Conservation (phyloP, 225 moss, liverwort and hornwort genomes). For the Lunularia cruciata region DNA sequence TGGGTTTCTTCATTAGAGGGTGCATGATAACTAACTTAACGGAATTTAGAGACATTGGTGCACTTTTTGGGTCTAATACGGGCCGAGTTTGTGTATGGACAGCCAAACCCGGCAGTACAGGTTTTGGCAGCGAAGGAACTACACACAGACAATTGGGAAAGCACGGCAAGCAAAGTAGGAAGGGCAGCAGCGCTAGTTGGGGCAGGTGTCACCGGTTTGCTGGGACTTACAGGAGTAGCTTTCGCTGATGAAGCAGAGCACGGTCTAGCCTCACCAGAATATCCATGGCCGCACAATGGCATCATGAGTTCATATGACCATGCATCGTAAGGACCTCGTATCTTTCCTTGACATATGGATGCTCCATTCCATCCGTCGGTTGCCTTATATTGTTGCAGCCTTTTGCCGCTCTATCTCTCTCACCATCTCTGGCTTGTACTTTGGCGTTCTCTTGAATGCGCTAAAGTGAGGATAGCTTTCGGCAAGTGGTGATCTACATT, state of each 20-base stretch:
- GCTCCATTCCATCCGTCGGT: too few relatives aligned
- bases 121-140: conserved; percentile 36
- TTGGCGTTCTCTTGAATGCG: too few relatives aligned
- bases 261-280: conserved; percentile 52
- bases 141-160: conserved; percentile 32
- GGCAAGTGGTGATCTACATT: too few relatives aligned
- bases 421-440: too few relatives aligned
- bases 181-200: conserved; percentile 46
- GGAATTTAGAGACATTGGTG: too few relatives aligned
- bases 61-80: too few relatives aligned
- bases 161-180: conserved; percentile 32
- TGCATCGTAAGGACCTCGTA: conserved; percentile 44
- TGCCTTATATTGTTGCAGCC: too few relatives aligned
- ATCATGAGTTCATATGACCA: conserved; percentile 78
- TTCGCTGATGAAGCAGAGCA: conserved; percentile 72
- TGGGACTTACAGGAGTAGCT: conserved; percentile 51
- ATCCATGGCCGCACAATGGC: conserved; percentile 72
- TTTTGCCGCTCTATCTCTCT: too few relatives aligned
- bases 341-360: too few relatives aligned
- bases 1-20: too few relatives aligned
- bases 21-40: too few relatives aligned
- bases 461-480: too few relatives aligned
- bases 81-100: conserved; percentile 1
- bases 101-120: conserved; percentile 32
- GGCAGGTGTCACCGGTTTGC: conserved; percentile 56